phyloP scores from a whole-genome alignment of 2,329 filamentous ascomycete species.

The Lasiodiplodia hormozganensis region DNA sequence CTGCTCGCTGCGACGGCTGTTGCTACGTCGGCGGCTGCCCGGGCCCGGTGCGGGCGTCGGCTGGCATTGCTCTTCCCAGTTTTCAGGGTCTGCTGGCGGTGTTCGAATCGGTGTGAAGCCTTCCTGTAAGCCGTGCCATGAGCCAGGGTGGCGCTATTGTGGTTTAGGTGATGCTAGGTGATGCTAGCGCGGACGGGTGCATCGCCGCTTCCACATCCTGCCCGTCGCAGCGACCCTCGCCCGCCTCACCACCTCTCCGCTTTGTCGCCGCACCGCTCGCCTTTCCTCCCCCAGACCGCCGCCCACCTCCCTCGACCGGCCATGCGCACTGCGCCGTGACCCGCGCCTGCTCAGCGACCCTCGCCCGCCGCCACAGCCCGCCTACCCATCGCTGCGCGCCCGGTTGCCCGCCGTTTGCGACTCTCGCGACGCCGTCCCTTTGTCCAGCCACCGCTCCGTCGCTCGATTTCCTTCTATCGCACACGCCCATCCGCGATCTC shows the following conservation, averaged over 20 bases:
- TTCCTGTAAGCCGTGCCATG: slow-evolving; percentile 19
- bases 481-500: slow-evolving; percentile 8
- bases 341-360: slow-evolving; percentile 19
- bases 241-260: slow-evolving; percentile 26
- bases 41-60: slow-evolving; percentile 10
- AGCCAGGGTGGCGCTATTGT: not conserved
- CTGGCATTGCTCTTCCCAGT: not conserved
- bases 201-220: slow-evolving; percentile 1
- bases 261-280: slow-evolving; percentile 36
- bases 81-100: not conserved
- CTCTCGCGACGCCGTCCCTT: slow-evolving; percentile 9
- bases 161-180: not conserved
- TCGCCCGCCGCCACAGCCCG: slow-evolving; percentile 15
- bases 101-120: slow-evolving; percentile 15
- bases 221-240: slow-evolving; percentile 1
- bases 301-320: slow-evolving; percentile 9
- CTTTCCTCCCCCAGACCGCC: slow-evolving; percentile 35
- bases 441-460: slow-evolving; percentile 16
- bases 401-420: slow-evolving; percentile 21
- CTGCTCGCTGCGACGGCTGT: not conserved
- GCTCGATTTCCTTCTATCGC: slow-evolving; percentile 21
- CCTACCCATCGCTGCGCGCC: slow-evolving; percentile 24
- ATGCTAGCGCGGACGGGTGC: not conserved
- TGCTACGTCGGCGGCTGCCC: slow-evolving; percentile 7
- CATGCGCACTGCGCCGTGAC: slow-evolving; percentile 19